Conservation (phyloP, 805 yeast genomes). For the Yarrowia bubula region DNA sequence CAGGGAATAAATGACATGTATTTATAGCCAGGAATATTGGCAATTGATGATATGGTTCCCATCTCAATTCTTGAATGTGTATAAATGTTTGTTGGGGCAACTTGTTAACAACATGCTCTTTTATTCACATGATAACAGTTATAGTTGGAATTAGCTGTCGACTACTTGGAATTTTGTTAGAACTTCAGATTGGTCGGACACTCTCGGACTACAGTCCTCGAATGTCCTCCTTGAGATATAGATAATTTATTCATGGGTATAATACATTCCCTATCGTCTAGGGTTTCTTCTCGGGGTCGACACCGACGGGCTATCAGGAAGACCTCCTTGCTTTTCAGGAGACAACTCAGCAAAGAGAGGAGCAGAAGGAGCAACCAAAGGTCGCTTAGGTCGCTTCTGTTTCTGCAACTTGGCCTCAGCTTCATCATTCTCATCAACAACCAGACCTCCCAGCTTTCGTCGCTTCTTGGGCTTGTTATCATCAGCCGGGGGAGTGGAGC, state of each 20-base stretch:
- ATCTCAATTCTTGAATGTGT: no score
- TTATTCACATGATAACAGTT: no score
- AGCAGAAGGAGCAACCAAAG: neutral
- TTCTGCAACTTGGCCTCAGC: constrained; percentile 1
- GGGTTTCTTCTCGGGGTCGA: constrained; percentile 13
- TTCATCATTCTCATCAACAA: constrained; percentile 15
- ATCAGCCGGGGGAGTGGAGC: constrained; percentile 7
- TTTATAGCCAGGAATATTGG: no score
- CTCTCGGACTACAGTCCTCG: no score
- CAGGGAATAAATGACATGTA: no score
- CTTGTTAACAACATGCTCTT: no score
- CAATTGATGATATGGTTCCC: no score
- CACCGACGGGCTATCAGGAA: neutral
- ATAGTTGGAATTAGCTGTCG: no score
- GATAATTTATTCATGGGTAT: neutral
- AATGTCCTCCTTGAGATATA: neutral
- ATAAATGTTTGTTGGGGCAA: no score
- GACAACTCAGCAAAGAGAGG: constrained; percentile 9
- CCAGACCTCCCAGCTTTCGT: constrained; percentile 12
- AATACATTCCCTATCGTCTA: constrained; percentile 4
- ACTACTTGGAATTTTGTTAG: no score
- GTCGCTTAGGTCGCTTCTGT: constrained; percentile 7
- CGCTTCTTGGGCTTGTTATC: constrained; percentile 24
- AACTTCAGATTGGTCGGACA: no score
- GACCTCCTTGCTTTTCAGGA: neutral